A percentile compares a stretch with the other conserved stretches of the same genome.
Conservation (phyloP, 306 rosid genomes). For the barrel medic (Medicago truncatula) region MtrunA17r5.0-ANR NC_053048.1:54929501-54930000, state of each 20-base stretch:
- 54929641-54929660: conserved; percentile 20
- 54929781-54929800: conserved; percentile 11
- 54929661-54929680: conserved; percentile 16
- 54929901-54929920: no score
- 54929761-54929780: not conserved
- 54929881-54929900: no score
- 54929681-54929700: not conserved
- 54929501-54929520: conserved; percentile 61
- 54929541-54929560: no score
- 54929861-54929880: no score
- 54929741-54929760: not conserved
- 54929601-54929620: not conserved
- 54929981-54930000: not conserved
- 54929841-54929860: not conserved
- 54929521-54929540: conserved; percentile 79
- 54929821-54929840: not conserved
- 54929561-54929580: conserved; percentile 51
- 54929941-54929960: conserved; percentile 16
- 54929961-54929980: conserved; percentile 4
- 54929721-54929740: not conserved
- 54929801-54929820: not conserved
- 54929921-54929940: no score
- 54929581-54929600: conserved; percentile 56
- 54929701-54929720: not conserved
- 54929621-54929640: conserved; percentile 22